These are phyloP conservation scores for Magnusiomyces fungicola DNA, from an alignment of 1,139 yeast genomes.

Conservation along the genomic window DNA sequence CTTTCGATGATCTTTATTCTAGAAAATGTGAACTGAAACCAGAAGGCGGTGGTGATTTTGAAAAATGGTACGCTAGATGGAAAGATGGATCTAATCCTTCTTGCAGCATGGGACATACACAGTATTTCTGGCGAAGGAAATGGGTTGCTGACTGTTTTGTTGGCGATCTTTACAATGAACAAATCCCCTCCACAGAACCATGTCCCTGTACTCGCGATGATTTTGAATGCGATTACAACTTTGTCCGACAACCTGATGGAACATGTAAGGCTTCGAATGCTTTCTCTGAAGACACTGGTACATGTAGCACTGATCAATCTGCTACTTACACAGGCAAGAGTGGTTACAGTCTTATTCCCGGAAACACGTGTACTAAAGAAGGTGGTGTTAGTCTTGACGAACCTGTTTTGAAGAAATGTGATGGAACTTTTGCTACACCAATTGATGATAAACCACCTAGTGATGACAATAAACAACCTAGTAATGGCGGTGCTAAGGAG, in stretches of 20 bases:
- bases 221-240: slow-evolving; percentile 67
- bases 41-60: slow-evolving; percentile 55
- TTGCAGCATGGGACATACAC: slow-evolving; percentile 71
- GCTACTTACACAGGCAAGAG: slow-evolving; percentile 27
- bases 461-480: slow-evolving; percentile 19
- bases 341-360: slow-evolving; percentile 40
- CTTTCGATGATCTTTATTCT: slow-evolving; percentile 52
- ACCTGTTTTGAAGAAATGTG: slow-evolving; percentile 19
- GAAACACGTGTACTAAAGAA: slow-evolving; percentile 40
- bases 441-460: slow-evolving; percentile 20
- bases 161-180: slow-evolving; percentile 51
- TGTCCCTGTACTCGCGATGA: slow-evolving; percentile 64
- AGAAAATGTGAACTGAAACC: slow-evolving; percentile 30
- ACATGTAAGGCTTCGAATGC: slow-evolving; percentile 49
- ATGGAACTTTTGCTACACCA: slow-evolving; percentile 11
- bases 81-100: slow-evolving; percentile 43
- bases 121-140: slow-evolving; percentile 62
- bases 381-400: slow-evolving; percentile 22
- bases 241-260: slow-evolving; percentile 38
- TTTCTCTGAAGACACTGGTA: slow-evolving; percentile 18
- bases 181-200: slow-evolving; percentile 46
- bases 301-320: slow-evolving; percentile 29
- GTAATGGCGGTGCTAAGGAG: slow-evolving; percentile 19
- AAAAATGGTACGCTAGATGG: slow-evolving; percentile 57
- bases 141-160: slow-evolving; percentile 63